These are phyloP conservation scores for Rhizophora mangle DNA, from an alignment of 345 rosid species.

Conservation along the genomic window DNA sequence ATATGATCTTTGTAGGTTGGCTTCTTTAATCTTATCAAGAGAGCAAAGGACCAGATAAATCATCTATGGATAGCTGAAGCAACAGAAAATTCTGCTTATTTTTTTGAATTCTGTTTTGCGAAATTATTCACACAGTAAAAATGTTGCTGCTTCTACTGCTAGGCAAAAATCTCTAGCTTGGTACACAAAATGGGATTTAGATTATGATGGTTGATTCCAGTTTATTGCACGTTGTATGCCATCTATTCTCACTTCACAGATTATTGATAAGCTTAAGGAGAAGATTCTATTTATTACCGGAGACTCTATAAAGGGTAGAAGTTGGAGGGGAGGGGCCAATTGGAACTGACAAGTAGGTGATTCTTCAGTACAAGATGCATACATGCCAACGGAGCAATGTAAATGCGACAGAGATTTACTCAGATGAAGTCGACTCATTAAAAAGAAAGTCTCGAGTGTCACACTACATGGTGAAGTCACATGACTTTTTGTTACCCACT, in stretches of 20 bases:
- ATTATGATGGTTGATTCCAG: conserved; percentile 6
- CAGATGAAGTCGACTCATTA: too few relatives aligned
- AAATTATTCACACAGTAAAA: conserved; percentile 58
- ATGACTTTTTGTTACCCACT: too few relatives aligned
- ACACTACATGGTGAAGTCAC: too few relatives aligned
- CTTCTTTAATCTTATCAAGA: conserved; percentile 75
- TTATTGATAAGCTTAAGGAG: conserved; percentile 51
- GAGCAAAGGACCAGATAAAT: conserved; percentile 65
- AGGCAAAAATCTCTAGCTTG: conserved; percentile 64
- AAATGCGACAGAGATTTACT: too few relatives aligned
- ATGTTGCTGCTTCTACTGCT: conserved; percentile 43
- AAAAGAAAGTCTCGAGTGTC: too few relatives aligned
- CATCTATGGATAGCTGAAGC: conserved; percentile 82
- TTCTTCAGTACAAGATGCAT: too few relatives aligned
- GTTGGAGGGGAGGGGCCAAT: not conserved
- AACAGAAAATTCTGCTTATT: conserved; percentile 73
- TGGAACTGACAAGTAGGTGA: conserved; percentile 23
- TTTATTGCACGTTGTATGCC: conserved; percentile 9
- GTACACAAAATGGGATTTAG: conserved; percentile 29
- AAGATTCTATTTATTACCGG: conserved; percentile 53
- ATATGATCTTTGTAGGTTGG: conserved; percentile 52
- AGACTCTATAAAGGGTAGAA: conserved; percentile 30
- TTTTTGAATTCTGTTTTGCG: conserved; percentile 43
- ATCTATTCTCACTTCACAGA: conserved; percentile 31
- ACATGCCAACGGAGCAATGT: too few relatives aligned